A percentile compares a stretch with the other conserved stretches of the same genome.
These are phyloP conservation scores for Nymphaea thermarum DNA, from an alignment of 164 flowering plant genomes.

Conservation along the genomic window DNA sequence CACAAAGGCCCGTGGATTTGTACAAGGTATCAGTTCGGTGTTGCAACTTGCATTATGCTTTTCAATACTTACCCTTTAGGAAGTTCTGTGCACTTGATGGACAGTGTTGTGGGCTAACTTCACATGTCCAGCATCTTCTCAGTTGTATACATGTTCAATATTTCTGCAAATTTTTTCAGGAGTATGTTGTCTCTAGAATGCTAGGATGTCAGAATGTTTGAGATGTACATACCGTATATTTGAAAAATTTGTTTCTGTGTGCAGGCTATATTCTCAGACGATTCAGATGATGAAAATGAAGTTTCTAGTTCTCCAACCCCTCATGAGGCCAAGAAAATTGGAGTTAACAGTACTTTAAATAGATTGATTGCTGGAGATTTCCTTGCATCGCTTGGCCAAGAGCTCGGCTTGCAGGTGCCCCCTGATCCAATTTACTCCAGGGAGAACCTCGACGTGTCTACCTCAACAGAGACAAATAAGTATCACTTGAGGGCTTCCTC, in stretches of 20 bases:
- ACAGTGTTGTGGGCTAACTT: neutral
- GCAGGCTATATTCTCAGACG: conserved; percentile 99
- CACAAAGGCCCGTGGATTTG: conserved; percentile 93
- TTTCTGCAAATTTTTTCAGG: no score
- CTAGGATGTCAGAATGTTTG: no score
- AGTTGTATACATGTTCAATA: neutral
- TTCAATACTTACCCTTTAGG: no score
- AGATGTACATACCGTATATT: no score
- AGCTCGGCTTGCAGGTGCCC: conserved; percentile 86
- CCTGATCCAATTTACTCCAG: conserved; percentile 32
- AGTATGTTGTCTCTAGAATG: no score
- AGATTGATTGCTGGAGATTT: conserved; percentile 97
- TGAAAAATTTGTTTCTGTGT: neutral
- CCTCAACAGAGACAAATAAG: conserved; percentile 15
- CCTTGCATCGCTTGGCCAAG: conserved; percentile 87
- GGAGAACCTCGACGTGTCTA: conserved; percentile 16
- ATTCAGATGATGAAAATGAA: conserved; percentile 75
- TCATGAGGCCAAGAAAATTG: conserved; percentile 54
- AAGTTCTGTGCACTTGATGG: no score
- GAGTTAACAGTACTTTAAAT: conserved; percentile 54
- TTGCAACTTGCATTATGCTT: no score
- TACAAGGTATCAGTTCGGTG: conserved; percentile 56
- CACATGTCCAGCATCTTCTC: neutral
- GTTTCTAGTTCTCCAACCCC: conserved; percentile 15
- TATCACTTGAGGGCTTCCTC: conserved; percentile 7